Percentiles rank a stretch among this genome's conserved stretches.
Evolutionary conservation across 257 asterid species (phyloP).

Genomic region (Echites panduratus): DNA sequence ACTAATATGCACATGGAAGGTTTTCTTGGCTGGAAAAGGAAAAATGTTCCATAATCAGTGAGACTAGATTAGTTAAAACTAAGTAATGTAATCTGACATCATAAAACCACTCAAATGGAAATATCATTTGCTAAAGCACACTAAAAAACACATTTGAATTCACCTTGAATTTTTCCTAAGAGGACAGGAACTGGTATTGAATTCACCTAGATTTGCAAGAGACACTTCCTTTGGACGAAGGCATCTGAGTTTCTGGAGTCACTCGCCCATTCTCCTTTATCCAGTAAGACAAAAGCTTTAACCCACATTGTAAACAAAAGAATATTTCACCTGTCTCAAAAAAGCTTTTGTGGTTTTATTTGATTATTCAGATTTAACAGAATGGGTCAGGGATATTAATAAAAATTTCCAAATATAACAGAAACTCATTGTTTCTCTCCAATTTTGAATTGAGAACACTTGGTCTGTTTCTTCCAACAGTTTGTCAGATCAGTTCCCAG

Average conservation of each 20-base stretch:
- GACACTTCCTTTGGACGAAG: slow-evolving; percentile 60
- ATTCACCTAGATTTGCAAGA: slow-evolving; percentile 44
- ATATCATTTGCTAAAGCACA: background rate
- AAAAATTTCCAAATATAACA: background rate
- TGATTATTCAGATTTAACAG: background rate
- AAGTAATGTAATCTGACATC: background rate
- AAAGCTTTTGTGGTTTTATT: background rate
- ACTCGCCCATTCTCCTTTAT: slow-evolving; percentile 39
- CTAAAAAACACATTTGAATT: background rate
- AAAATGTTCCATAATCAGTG: background rate
- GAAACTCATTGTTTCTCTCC: background rate
- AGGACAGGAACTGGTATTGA: background rate
- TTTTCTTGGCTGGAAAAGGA: background rate
- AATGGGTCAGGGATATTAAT: background rate
- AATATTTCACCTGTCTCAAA: background rate
- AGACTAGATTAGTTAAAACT: background rate
- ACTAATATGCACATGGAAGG: slow-evolving; percentile 53
- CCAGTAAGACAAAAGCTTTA: slow-evolving; percentile 21
- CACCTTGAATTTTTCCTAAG: background rate
- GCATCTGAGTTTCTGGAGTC: slow-evolving; percentile 57
- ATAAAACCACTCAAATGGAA: background rate
- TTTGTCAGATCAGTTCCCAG: slow-evolving; percentile 47
- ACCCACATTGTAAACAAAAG: background rate
- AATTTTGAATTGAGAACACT: background rate
- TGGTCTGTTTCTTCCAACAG: slow-evolving; percentile 64